A percentile compares a stretch with the other conserved stretches of the same genome.
These are phyloP conservation scores for Bipolaris zeicola DNA, from an alignment of 2,329 filamentous ascomycete genomes.

Conservation along the genomic window DNA sequence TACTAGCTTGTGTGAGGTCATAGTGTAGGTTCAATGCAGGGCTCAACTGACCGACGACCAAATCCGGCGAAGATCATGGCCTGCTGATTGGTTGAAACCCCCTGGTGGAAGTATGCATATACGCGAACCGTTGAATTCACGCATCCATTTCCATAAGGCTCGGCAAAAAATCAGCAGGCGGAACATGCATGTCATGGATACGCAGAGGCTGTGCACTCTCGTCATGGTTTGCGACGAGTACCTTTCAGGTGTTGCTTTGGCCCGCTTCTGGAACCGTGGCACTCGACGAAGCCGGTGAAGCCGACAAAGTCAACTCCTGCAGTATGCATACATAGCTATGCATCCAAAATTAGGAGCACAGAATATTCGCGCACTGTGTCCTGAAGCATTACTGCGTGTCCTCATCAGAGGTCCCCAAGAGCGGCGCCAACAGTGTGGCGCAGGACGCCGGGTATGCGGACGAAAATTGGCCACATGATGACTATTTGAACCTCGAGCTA, in stretches of 20 bases:
- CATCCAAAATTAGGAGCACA: background rate
- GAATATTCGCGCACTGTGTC: background rate
- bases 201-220: constrained; percentile 17
- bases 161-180: constrained; percentile 16
- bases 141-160: constrained; percentile 23
- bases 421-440: constrained; percentile 20
- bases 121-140: constrained; percentile 22
- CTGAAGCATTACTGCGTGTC: constrained; percentile 5
- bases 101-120: constrained; percentile 19
- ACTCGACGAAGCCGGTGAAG: background rate
- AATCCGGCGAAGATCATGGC: constrained; percentile 23
- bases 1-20: constrained; percentile 30
- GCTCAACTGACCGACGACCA: constrained; percentile 29
- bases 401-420: constrained; percentile 6
- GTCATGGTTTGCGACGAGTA: constrained; percentile 2
- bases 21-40: constrained; percentile 31
- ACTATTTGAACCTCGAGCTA: constrained; percentile 20
- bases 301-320: too few species aligned
- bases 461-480: constrained; percentile 24
- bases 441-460: constrained; percentile 23
- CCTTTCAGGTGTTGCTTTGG: background rate
- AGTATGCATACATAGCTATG: too few species aligned
- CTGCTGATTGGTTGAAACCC: constrained; percentile 25
- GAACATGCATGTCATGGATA: constrained; percentile 8
- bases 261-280: background rate